Conservation (phyloP, 2,329 filamentous ascomycete genomes). For the Microcyclospora tardicrescens region DNA sequence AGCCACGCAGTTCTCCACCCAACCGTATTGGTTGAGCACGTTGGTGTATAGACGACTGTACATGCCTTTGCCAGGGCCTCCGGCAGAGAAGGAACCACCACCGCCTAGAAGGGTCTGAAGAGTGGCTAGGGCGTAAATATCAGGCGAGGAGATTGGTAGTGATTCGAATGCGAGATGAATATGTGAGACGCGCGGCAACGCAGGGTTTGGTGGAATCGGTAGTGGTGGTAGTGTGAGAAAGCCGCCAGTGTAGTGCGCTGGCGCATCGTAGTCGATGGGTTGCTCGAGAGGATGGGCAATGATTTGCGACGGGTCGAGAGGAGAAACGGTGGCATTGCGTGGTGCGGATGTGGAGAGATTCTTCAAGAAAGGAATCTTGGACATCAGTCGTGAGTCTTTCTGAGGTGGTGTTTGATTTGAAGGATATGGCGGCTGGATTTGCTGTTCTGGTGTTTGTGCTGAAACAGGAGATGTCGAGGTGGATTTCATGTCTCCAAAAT, state of each 20-base stretch:
- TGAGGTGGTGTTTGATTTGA: constrained; percentile 29
- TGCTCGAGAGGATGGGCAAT: constrained; percentile 33
- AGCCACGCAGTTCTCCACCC: constrained; percentile 89
- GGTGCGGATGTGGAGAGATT: constrained; percentile 66
- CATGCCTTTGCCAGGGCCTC: constrained; percentile 97
- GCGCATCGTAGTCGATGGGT: constrained; percentile 44
- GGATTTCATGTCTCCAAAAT: constrained; percentile 80
- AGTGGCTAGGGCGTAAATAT: constrained; percentile 93
- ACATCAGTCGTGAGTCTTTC: constrained; percentile 55
- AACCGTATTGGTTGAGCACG: constrained; percentile 91
- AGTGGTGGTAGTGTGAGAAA: constrained; percentile 76
- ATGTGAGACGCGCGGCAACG: constrained; percentile 70
- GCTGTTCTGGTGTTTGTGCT: constrained; percentile 13
- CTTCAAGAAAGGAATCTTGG: constrained; percentile 81
- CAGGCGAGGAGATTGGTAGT: constrained; percentile 73
- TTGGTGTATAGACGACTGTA: constrained; percentile 96
- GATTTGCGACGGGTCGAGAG: constrained; percentile 34
- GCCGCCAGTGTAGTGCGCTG: constrained; percentile 83
- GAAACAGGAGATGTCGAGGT: constrained; percentile 6
- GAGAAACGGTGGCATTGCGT: constrained; percentile 45
- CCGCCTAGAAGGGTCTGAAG: constrained; percentile 92
- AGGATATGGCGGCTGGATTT: constrained; percentile 20
- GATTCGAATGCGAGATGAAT: constrained; percentile 95
- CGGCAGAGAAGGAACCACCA: constrained; percentile 90
- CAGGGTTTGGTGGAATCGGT: constrained; percentile 63